Evolutionary conservation across 352 stramenopile genomes (phyloP).

Genomic region (Phytopythium mirpurense): DNA sequence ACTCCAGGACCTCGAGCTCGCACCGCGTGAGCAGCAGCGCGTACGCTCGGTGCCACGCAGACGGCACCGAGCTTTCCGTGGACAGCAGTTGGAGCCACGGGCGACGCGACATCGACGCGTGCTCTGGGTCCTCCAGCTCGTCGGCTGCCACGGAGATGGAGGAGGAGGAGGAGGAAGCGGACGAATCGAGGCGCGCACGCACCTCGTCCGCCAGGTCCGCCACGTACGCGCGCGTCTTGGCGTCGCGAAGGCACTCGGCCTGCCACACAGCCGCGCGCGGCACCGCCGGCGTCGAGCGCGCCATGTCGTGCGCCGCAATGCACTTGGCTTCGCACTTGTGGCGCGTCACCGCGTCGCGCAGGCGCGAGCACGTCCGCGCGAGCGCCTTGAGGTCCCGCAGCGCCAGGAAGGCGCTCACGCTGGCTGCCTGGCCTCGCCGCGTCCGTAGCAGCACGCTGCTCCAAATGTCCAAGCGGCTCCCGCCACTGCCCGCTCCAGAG

Average conservation of each 20-base stretch:
- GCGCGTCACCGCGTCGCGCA: conserved; percentile 17
- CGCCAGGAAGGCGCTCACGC: conserved; percentile 27
- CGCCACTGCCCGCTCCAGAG: neutral
- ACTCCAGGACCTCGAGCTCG: conserved; percentile 16
- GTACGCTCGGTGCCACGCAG: conserved; percentile 30
- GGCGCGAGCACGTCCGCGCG: conserved; percentile 22
- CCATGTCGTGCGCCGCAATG: conserved; percentile 15
- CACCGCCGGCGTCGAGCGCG: conserved; percentile 1
- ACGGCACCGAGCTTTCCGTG: neutral
- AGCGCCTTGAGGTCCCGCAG: conserved; percentile 38
- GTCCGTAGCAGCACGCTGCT: conserved; percentile 19
- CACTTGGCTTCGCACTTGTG: conserved; percentile 26
- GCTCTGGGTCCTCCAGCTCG: too few relatives aligned
- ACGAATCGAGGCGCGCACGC: conserved; percentile 26
- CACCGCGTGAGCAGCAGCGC: conserved; percentile 45
- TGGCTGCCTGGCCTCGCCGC: neutral
- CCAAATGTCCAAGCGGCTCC: conserved; percentile 14
- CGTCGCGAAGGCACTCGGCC: conserved; percentile 38
- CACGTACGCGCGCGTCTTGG: conserved; percentile 39
- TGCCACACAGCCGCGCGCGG: conserved; percentile 36
- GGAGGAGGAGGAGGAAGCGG: conserved; percentile 39
- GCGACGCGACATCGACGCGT: neutral
- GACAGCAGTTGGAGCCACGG: conserved; percentile 14
- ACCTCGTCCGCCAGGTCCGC: conserved; percentile 53
- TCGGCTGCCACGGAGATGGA: conserved; percentile 33